A percentile compares a stretch with the other conserved stretches of the same genome.
phyloP scores from a whole-genome alignment of 129 eudicot genomes.

The Flaveria bidentis region DNA sequence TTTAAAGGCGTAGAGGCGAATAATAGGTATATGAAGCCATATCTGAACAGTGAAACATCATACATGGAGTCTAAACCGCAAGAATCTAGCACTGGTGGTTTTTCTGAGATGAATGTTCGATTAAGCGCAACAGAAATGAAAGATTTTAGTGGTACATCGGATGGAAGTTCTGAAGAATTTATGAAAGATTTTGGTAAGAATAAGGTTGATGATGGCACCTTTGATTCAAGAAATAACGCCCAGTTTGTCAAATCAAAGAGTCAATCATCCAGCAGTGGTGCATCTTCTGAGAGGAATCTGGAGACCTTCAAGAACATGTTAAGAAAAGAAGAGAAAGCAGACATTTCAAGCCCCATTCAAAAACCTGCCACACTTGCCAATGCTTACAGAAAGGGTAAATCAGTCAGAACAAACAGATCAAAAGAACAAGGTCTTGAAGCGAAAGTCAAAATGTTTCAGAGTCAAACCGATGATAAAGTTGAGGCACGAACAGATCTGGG shows the following conservation, averaged over 20 bases:
- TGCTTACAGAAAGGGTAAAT: constrained; percentile 60
- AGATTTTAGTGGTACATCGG: constrained; percentile 16
- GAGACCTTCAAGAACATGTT: constrained; percentile 9
- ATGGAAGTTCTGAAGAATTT: constrained; percentile 25
- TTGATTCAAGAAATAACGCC: background rate
- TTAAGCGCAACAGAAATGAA: constrained; percentile 9
- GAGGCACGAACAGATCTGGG: constrained; percentile 18
- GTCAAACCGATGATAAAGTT: constrained; percentile 30
- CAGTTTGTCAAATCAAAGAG: constrained; percentile 22
- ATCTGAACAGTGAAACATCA: constrained; percentile 29
- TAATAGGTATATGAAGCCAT: constrained; percentile 21
- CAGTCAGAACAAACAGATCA: constrained; percentile 75
- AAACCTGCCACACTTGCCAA: constrained; percentile 44
- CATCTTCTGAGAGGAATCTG: constrained; percentile 27
- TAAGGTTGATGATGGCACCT: constrained; percentile 9
- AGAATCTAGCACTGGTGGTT: constrained; percentile 30
- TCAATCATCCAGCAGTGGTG: constrained; percentile 29
- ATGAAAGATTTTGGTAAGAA: constrained; percentile 20
- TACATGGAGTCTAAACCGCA: constrained; percentile 28
- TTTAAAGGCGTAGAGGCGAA: constrained; percentile 14
- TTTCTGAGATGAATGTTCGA: constrained; percentile 37
- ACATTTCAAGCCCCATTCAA: constrained; percentile 27
- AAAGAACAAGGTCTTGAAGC: constrained; percentile 38
- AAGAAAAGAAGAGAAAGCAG: constrained; percentile 33
- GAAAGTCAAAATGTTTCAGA: constrained; percentile 26